Percentiles rank a stretch among this genome's conserved stretches.
phyloP scores from a whole-genome alignment of 1,284 basidiomycete species.

The Trichosporon sp. region DNA sequence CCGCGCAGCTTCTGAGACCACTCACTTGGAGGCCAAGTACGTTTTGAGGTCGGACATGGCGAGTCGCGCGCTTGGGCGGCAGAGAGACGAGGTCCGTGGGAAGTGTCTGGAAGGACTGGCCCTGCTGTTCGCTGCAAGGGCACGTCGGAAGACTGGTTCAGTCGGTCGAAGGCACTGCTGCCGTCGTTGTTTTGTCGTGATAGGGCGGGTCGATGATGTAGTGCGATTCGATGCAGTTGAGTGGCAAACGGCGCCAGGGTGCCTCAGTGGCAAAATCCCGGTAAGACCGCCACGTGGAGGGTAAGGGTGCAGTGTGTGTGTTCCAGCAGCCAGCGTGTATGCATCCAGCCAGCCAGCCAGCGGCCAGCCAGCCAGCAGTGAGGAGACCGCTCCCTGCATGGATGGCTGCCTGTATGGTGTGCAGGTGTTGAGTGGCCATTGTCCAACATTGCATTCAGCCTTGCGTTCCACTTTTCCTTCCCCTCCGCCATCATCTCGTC shows the following conservation, averaged over 20 bases:
- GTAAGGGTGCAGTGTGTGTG: neutral
- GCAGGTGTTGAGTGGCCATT: constrained; percentile 17
- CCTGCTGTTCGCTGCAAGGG: neutral
- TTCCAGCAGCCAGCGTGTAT: neutral
- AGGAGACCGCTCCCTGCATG: too few relatives aligned
- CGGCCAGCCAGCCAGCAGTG: neutral
- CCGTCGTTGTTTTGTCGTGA: neutral
- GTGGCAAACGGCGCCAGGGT: constrained; percentile 17
- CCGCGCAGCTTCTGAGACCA: neutral
- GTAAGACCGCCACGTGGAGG: constrained; percentile 26
- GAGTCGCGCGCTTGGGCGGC: neutral
- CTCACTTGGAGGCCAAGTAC: constrained; percentile 60
- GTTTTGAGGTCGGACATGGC: constrained; percentile 58
- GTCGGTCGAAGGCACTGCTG: neutral
- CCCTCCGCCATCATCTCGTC: constrained; percentile 15
- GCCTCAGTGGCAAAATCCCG: constrained; percentile 35
- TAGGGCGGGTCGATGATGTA: constrained; percentile 6
- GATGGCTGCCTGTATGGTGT: neutral
- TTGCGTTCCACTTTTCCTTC: constrained; percentile 21
- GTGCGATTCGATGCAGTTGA: constrained; percentile 6
- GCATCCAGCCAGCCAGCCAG: neutral
- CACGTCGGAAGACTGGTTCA: neutral
- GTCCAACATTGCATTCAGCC: constrained; percentile 19
- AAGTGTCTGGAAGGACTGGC: neutral
- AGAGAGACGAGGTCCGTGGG: neutral